phyloP scores from a whole-genome alignment of 257 asterid species.

The Ilex aquifolium region DNA sequence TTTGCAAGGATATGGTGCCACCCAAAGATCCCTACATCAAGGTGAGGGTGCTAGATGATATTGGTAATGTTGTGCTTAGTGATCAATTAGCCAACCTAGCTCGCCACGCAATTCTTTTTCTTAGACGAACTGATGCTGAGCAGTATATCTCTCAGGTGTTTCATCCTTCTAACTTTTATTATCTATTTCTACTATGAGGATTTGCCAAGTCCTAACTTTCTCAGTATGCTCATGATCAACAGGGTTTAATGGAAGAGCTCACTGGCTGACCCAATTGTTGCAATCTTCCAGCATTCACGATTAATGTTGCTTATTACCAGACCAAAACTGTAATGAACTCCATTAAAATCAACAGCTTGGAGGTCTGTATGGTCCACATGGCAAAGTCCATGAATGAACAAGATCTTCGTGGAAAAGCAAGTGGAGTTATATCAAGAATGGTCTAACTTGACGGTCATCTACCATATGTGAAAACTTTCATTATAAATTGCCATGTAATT shows the following conservation, averaged over 20 bases:
- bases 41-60: constrained; percentile 80
- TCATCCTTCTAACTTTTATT: constrained; percentile 4
- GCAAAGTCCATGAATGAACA: too few species aligned
- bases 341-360: too few species aligned
- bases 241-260: constrained; percentile 96
- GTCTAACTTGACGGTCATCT: too few species aligned
- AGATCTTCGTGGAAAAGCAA: too few species aligned
- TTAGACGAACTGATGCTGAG: constrained; percentile 87
- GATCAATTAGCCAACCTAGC: constrained; percentile 78
- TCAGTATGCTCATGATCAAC: constrained; percentile 7
- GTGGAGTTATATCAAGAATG: too few species aligned
- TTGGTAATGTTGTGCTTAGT: constrained; percentile 71
- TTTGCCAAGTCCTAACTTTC: constrained; percentile 5
- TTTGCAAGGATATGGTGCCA: constrained; percentile 80
- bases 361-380: too few species aligned
- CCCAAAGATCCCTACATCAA: constrained; percentile 95
- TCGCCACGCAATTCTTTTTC: constrained; percentile 81
- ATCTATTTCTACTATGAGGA: neutral
- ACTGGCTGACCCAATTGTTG: constrained; percentile 31
- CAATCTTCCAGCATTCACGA: too few species aligned
- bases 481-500: too few species aligned
- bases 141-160: constrained; percentile 74
- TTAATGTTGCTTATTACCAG: too few species aligned
- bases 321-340: too few species aligned
- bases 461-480: too few species aligned